Percentiles rank a stretch among this genome's conserved stretches.
These are phyloP conservation scores for Rhodocollybia butyracea DNA, from an alignment of 768 basidiomycete species.

Conservation along the genomic window DNA sequence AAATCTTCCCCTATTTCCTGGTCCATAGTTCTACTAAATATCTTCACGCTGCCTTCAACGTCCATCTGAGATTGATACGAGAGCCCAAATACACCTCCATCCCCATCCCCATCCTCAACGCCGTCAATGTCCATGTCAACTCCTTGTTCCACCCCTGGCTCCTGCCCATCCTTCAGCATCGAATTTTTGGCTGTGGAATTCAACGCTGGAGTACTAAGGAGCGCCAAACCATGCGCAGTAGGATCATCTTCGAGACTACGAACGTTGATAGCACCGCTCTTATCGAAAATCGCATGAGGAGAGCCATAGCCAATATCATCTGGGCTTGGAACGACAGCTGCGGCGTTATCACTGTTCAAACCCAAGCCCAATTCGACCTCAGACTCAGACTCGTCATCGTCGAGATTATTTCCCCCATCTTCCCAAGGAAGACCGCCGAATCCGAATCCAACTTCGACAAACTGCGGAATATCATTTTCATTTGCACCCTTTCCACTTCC, in stretches of 20 bases:
- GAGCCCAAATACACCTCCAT: not conserved
- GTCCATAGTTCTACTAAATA: not conserved
- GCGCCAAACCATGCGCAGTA: not conserved
- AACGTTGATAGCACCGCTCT: conserved; percentile 1
- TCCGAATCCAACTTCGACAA: not conserved
- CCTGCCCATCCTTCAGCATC: not conserved
- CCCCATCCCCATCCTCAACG: not conserved
- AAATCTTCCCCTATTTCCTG: no score
- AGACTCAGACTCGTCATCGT: not conserved
- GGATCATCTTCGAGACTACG: conserved; percentile 3
- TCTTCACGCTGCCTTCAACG: not conserved
- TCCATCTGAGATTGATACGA: conserved; percentile 3
- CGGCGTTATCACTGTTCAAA: not conserved
- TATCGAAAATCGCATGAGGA: not conserved
- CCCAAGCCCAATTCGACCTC: no score
- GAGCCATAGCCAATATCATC: no score
- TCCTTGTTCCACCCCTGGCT: not conserved
- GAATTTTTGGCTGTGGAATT: not conserved
- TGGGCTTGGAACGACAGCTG: no score
- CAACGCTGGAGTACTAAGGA: not conserved
- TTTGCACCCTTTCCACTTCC: not conserved
- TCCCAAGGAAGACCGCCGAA: conserved; percentile 1
- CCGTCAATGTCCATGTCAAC: not conserved
- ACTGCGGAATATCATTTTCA: no score
- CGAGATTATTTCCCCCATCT: not conserved